Percentiles rank a stretch among this genome's conserved stretches.
Conservation (phyloP, 2,329 filamentous ascomycete species). For the Talaromyces sp. region DNA sequence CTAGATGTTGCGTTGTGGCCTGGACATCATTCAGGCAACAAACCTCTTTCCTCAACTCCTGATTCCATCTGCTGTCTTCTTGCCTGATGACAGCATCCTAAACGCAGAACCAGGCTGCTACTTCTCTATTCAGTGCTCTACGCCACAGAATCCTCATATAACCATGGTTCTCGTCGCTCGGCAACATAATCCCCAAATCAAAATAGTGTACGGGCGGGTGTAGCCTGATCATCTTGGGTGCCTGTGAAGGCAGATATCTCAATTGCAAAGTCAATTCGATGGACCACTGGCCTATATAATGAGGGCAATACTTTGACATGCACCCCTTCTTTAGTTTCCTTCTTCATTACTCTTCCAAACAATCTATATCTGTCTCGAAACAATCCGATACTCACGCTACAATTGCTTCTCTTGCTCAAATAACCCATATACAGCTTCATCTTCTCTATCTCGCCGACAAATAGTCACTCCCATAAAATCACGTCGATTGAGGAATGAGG, state of each 20-base stretch:
- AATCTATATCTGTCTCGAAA: not conserved
- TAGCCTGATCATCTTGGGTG: not conserved
- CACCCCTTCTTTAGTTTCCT: too few relatives aligned
- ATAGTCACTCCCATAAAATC: not conserved
- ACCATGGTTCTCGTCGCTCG: not conserved
- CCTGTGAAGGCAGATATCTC: not conserved
- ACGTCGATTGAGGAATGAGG: not conserved
- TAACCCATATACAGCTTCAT: not conserved
- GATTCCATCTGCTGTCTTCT: not conserved
- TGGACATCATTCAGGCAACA: conserved; percentile 8
- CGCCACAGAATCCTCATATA: not conserved
- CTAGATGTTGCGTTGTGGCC: not conserved
- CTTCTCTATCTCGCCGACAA: not conserved
- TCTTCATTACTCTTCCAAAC: not conserved
- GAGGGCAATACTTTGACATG: not conserved
- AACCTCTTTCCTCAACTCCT: not conserved
- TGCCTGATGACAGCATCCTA: not conserved
- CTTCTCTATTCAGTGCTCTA: not conserved
- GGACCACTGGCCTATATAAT: not conserved
- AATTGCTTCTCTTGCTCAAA: not conserved
- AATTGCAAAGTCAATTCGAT: not conserved
- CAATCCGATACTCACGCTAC: not conserved
- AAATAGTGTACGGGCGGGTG: not conserved
- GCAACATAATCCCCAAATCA: not conserved
- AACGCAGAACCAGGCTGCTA: not conserved